Evolutionary conservation across 495 filamentous ascomycete species (phyloP).

Genomic region (Hypomontagnella submonticulosa): DNA sequence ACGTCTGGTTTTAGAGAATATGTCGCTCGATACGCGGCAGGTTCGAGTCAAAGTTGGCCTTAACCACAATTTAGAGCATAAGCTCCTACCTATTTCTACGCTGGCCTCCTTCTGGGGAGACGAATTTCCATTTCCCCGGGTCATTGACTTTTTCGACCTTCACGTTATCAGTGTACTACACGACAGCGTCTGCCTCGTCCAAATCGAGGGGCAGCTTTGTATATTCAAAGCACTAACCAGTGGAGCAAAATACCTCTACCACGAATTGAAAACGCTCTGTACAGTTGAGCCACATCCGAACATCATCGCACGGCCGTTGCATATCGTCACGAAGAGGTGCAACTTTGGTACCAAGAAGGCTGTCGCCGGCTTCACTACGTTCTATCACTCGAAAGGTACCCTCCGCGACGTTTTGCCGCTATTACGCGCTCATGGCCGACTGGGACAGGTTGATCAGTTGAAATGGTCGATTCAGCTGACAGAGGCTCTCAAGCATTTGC

Average conservation of each 20-base stretch:
- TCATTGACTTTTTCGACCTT: conserved; percentile 54
- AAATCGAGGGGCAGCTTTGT: conserved; percentile 50
- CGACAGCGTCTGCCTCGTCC: conserved; percentile 60
- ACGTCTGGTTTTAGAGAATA: conserved; percentile 57
- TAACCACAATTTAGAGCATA: conserved; percentile 56
- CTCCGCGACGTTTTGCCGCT: conserved; percentile 57
- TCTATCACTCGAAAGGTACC: conserved; percentile 54
- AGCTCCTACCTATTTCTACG: conserved; percentile 48
- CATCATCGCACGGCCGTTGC: conserved; percentile 53
- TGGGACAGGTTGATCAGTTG: conserved; percentile 50
- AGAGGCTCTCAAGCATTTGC: conserved; percentile 53
- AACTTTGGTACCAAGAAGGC: conserved; percentile 58
- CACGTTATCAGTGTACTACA: conserved; percentile 55
- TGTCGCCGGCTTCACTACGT: conserved; percentile 59
- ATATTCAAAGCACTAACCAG: conserved; percentile 63
- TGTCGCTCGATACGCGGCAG: conserved; percentile 52
- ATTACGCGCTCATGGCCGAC: conserved; percentile 52
- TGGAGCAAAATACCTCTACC: conserved; percentile 60
- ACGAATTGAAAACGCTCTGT: conserved; percentile 59
- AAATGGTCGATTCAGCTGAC: conserved; percentile 60
- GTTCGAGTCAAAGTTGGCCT: conserved; percentile 53
- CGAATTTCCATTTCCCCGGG: conserved; percentile 43
- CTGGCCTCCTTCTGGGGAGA: conserved; percentile 48
- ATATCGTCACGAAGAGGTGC: conserved; percentile 59
- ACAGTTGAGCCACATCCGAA: conserved; percentile 56